Evolutionary conservation across 2,329 filamentous ascomycete species (phyloP).

Genomic region (Colletotrichum endophyticum): DNA sequence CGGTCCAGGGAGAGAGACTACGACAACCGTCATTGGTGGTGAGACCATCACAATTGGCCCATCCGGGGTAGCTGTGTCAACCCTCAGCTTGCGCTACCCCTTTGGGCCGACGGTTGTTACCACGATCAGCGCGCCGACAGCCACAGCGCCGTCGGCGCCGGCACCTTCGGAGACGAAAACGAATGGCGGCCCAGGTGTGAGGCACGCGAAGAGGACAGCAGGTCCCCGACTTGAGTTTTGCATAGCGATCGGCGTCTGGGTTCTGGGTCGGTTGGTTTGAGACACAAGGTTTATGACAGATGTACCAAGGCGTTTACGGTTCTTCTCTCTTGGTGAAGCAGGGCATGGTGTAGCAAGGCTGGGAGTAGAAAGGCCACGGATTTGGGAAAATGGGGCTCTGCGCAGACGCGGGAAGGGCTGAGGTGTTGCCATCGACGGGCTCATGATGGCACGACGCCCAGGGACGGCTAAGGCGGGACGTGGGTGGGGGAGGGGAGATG

Average conservation of each 20-base stretch:
- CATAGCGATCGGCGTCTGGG: conserved; percentile 45
- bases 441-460: conserved; percentile 18
- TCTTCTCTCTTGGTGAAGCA: not conserved
- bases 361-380: not conserved
- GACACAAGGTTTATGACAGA: conserved; percentile 6
- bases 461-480: not conserved
- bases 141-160: conserved; percentile 23
- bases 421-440: not conserved
- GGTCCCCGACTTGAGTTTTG: conserved; percentile 30
- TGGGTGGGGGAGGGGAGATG: not conserved
- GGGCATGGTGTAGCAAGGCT: not conserved
- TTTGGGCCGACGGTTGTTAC: conserved; percentile 49
- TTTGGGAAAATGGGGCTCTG: conserved; percentile 1
- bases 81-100: conserved; percentile 49
- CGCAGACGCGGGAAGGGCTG: not conserved
- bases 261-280: conserved; percentile 25
- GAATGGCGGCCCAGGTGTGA: not conserved
- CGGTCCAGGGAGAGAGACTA: conserved; percentile 43
- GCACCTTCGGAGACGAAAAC: conserved; percentile 5
- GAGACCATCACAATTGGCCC: conserved; percentile 58
- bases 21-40: conserved; percentile 51
- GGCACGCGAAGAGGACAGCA: conserved; percentile 7
- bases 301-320: not conserved
- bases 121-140: conserved; percentile 40
- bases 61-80: conserved; percentile 50